Base-by-base conservation (phyloP, 345 rosid species). In the Geranium rotundifolium region DNA sequence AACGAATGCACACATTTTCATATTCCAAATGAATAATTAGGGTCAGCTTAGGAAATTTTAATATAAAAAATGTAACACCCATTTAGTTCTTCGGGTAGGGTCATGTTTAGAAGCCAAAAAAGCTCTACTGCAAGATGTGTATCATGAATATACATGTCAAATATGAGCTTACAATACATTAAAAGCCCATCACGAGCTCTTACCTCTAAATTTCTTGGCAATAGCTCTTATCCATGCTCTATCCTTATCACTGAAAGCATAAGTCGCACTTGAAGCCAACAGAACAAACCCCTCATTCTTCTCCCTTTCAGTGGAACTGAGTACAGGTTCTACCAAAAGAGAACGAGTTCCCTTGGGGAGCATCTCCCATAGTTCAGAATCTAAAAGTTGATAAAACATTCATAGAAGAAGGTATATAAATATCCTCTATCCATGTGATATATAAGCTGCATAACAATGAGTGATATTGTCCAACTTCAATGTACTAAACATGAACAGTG, bases 151-250 rank as follows among this genome's bases (percentile, higher is more conserved):
- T 18, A 55, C 20, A 55, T 5, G 8, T 55, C 19, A 65, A 61
- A 55, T 15, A 7, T 30, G 18, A 59, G 59, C 13, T 1, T 3
- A 57, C 23, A 60, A 65, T 67, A 59, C 64, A 9, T 66, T 70
- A 68, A 50, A 50, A 65, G 62, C 73, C 66, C 65, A 70, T 59
- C 54, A 6, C 60, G 63, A 29, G 63, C 56, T 62, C 75, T 79
- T 73, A 80, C 87, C 80, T 79, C 73, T 62, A 65, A 87, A 80
- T 79, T 85, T 89, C 73, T 81, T 77, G 34, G 89, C 86, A 68
- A 87, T 65, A 39, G 84, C 91, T 87, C 62, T 74, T 72, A 82
- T 87, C 96, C 98, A 89, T 67, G 89, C 88, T 79, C 83, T 85
- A 67, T 89, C 95, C 76, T 89, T 87, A 61, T 92, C 82, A 27